Evolutionary conservation across 2,329 filamentous ascomycete species (phyloP).

Genomic region (Coniochaeta hoffmannii): DNA sequence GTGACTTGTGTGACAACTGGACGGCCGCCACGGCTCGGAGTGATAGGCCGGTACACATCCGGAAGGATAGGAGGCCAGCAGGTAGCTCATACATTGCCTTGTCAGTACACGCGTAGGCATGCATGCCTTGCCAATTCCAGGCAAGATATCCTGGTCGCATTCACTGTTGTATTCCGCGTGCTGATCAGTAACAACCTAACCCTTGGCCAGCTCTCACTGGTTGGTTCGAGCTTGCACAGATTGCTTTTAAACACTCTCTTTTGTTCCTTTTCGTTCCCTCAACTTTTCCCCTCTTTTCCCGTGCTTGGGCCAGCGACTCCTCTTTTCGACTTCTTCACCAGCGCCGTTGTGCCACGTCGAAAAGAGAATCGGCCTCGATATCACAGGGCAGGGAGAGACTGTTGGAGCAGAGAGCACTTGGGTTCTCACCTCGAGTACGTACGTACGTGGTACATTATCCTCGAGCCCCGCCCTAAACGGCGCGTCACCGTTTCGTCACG

Average conservation of each 20-base stretch:
- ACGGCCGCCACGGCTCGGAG: background rate
- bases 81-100: background rate
- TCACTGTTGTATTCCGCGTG: background rate
- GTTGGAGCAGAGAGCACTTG: no score
- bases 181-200: background rate
- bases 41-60: background rate
- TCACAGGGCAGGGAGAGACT: no score
- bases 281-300: conserved; percentile 13
- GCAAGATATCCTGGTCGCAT: background rate
- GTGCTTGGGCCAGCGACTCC: conserved; percentile 7
- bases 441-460: no score
- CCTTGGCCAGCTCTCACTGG: background rate
- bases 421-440: no score
- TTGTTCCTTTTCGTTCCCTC: conserved; percentile 10
- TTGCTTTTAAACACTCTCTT: background rate
- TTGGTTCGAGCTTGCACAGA: background rate
- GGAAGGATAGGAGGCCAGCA: no score
- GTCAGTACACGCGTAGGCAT: no score
- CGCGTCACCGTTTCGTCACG: background rate
- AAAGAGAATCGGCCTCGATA: background rate
- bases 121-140: background rate
- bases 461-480: no score
- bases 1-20: background rate
- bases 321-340: conserved; percentile 9
- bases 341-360: background rate